A percentile compares a stretch with the other conserved stretches of the same genome.
phyloP scores from a whole-genome alignment of 495 filamentous ascomycete species.

The Aspergillus asperescens region DNA sequence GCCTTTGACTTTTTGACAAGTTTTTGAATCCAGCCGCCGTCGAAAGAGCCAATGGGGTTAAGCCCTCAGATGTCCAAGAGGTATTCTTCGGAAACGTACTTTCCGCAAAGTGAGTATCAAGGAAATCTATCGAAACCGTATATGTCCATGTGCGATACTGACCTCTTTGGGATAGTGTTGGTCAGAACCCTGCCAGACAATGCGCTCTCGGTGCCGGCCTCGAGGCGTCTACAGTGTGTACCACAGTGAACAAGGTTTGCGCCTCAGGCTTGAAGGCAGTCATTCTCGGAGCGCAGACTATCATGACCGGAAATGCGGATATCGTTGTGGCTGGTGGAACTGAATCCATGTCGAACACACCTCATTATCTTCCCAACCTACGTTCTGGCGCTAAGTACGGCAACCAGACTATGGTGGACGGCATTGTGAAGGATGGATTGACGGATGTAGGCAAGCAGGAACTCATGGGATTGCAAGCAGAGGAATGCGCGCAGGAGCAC shows the following conservation, averaged over 20 bases:
- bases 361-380: slow-evolving; percentile 87
- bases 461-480: slow-evolving; percentile 88
- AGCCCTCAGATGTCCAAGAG: slow-evolving; percentile 82
- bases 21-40: slow-evolving; percentile 59
- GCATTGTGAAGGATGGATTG: slow-evolving; percentile 85
- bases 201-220: slow-evolving; percentile 86
- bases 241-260: slow-evolving; percentile 98
- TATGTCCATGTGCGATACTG: slow-evolving; percentile 8
- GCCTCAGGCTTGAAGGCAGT: slow-evolving; percentile 90
- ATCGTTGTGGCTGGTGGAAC: slow-evolving; percentile 88
- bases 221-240: slow-evolving; percentile 69
- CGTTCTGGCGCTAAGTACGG: slow-evolving; percentile 87
- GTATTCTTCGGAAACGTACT: slow-evolving; percentile 98
- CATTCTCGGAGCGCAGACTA: slow-evolving; percentile 91
- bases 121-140: neutral
- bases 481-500: slow-evolving; percentile 87
- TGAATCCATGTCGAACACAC: slow-evolving; percentile 96
- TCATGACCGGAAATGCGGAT: slow-evolving; percentile 88
- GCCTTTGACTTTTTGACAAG: slow-evolving; percentile 15
- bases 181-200: slow-evolving; percentile 94
- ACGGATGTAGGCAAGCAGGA: slow-evolving; percentile 83
- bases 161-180: slow-evolving; percentile 57
- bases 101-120: slow-evolving; percentile 70
- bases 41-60: slow-evolving; percentile 76
- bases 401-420: slow-evolving; percentile 78